Evolutionary conservation across 192 early-diverging fungal genomes (phyloP), one percentile per base, ranked within the genome.

Genomic region (Podila minutissima): DNA sequence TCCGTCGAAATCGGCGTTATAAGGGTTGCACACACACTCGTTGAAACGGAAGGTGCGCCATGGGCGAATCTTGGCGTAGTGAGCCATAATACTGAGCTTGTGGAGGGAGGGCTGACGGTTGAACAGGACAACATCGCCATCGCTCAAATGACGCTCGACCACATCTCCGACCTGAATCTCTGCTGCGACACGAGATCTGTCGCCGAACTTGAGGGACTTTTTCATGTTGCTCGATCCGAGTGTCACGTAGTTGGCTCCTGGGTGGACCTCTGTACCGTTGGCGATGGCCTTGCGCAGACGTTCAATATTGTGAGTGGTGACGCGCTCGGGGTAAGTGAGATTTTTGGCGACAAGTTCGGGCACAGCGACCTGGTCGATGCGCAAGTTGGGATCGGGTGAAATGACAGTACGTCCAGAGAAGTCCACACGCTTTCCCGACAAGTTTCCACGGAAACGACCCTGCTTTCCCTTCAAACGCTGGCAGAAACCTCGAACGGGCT

Each of bases 1-100:
- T 72, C 98, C 98, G 71, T 99, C 98, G 74, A 99, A 99, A 91
- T 99, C 98, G 46, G 98, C 98, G 83, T 99, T 99, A 79, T 99
- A 99, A 35, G 97, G 98, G 19, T 95, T 93, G 83, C 97, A 99
- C n/a, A 98, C 97, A 90, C 97, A 99, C 81, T 99, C 97, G 85
- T 99, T 99, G 89, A 99, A 98, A 61, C 97, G 93, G 88, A 99
- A 96, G 10, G 98, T 99, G 73, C 97, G 86, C 96, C 97, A 97
- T 5, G 97, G 98, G 76, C 66, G 67, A 29, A 82, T 71, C 46
- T 88, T 86, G 38, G 89, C 96, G 83, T 92, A 95, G 83, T 99
- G 97, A 1, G 97, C 94, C 97, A 99, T 97, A 72, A 99, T 99
- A 82, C 90, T 92, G 63, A 98, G 90, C 68, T 96, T 94, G 86